Base-by-base conservation (phyloP, 2,329 filamentous ascomycete species). In the Emericellopsis cladophorae region DNA sequence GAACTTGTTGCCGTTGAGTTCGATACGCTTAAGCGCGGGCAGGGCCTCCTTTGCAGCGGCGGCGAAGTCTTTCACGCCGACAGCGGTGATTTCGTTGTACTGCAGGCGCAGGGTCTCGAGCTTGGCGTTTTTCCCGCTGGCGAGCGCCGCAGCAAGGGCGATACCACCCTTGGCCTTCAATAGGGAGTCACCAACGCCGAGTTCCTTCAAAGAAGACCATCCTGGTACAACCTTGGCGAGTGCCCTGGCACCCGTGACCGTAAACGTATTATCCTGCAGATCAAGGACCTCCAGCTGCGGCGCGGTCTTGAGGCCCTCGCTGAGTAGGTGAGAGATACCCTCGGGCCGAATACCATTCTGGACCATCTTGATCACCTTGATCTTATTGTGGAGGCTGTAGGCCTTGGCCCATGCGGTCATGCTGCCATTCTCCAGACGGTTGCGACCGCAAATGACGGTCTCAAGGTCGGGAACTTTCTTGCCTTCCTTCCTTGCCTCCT, bases 231-330 rank as follows among this genome's bases (percentile, higher is more conserved):
- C 85, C 49, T 72, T 75, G 32, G 85, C 81, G 40, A 98, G 71
- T 10, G 87, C 86, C 51, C 71, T 81, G 24, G 86, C 85, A 21
- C 89, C 92, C 46, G 74, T 70, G 32, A 81, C 61, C 9, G 90
- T 96, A 59, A 96, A 96, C 0, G 92, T 96, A 65, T 98, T 98
- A 65, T 98, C 92, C 61, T 98, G 90, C 46, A 98, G 68, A 65
- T 98, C 92, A 40, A 98, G 66, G 12, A 88, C 74, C 56, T 81
- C 70, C 42, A 98, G 72, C 36, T 69, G 66, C 26, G 67, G 70
- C 39, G 86, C 77, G 52, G 85, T 72, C 48, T 72, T 76, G 40
- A 98, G 70, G 46, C 92, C 92, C 40, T 89, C 71, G 45, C 76
- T 79, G 48, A 98, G 67, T 42, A 98, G 69, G 49, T 82, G 74